Conservation (phyloP, 2,329 filamentous ascomycete genomes). For the Niveomyces coronatus region DNA sequence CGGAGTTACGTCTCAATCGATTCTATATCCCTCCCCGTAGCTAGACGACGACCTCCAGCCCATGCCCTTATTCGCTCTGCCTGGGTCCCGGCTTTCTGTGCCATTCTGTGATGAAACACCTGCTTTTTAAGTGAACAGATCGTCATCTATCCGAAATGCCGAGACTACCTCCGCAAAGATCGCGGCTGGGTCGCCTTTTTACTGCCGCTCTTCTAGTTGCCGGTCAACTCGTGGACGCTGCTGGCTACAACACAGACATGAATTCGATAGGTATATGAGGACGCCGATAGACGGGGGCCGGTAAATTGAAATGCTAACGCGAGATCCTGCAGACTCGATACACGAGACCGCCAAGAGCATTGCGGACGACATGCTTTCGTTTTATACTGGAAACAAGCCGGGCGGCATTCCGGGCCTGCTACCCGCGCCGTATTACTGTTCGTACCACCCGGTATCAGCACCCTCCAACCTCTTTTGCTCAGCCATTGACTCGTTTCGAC, state of each 20-base stretch:
- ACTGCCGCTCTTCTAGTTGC: conserved; percentile 1
- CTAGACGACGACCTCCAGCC: no score
- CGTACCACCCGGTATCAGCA: conserved; percentile 30
- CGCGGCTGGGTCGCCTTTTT: conserved; percentile 2
- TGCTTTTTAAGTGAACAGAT: no score
- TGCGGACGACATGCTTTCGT: conserved; percentile 37
- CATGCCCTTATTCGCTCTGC: no score
- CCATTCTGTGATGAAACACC: not conserved
- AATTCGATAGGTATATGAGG: conserved; percentile 2
- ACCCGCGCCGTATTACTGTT: conserved; percentile 45
- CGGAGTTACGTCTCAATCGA: no score
- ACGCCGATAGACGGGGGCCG: no score
- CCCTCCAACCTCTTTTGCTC: conserved; percentile 8
- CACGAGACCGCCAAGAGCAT: conserved; percentile 38
- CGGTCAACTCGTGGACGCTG: not conserved
- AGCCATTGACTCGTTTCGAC: not conserved
- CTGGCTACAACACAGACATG: conserved; percentile 5
- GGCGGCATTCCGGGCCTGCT: conserved; percentile 42
- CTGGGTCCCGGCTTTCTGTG: no score
- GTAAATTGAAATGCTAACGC: no score
- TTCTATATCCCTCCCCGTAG: no score
- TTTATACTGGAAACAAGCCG: conserved; percentile 36
- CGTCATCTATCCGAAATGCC: not conserved
- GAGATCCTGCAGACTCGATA: conserved; percentile 33
- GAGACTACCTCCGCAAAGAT: not conserved